phyloP scores from a whole-genome alignment of 176 grass and related monocot genomes.

The Zea mays region DNA sequence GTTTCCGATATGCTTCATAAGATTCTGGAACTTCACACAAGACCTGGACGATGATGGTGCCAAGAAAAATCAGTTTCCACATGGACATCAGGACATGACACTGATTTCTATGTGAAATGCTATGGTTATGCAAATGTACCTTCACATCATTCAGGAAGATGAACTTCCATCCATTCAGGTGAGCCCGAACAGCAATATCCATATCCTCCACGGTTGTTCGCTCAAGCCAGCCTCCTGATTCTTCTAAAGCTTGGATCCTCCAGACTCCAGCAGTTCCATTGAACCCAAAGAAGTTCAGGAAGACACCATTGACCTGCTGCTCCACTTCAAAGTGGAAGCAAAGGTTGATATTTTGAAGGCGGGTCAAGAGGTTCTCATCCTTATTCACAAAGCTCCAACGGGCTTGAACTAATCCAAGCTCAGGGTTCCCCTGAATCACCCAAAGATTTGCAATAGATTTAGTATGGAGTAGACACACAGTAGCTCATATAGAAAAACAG shows the following conservation, averaged over 20 bases:
- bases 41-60: constrained; percentile 43
- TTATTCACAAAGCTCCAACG: constrained; percentile 81
- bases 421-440: constrained; percentile 60
- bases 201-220: constrained; percentile 83
- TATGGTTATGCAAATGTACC: constrained; percentile 32
- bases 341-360: constrained; percentile 80
- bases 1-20: constrained; percentile 75
- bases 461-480: not conserved
- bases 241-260: constrained; percentile 81
- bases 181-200: constrained; percentile 77
- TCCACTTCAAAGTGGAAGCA: constrained; percentile 89
- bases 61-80: not conserved
- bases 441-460: not conserved
- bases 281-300: constrained; percentile 80
- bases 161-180: constrained; percentile 83
- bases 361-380: constrained; percentile 69
- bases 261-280: constrained; percentile 82
- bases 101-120: constrained; percentile 5
- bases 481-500: not conserved
- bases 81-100: not conserved
- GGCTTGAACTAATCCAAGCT: constrained; percentile 72
- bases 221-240: constrained; percentile 80
- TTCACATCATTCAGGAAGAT: constrained; percentile 83
- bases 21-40: constrained; percentile 83
- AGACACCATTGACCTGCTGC: constrained; percentile 76